Evolutionary conservation across 192 early-diverging fungal genomes (phyloP), one percentile per base, ranked within the genome.

Genomic region (Kappamyces sp.): DNA sequence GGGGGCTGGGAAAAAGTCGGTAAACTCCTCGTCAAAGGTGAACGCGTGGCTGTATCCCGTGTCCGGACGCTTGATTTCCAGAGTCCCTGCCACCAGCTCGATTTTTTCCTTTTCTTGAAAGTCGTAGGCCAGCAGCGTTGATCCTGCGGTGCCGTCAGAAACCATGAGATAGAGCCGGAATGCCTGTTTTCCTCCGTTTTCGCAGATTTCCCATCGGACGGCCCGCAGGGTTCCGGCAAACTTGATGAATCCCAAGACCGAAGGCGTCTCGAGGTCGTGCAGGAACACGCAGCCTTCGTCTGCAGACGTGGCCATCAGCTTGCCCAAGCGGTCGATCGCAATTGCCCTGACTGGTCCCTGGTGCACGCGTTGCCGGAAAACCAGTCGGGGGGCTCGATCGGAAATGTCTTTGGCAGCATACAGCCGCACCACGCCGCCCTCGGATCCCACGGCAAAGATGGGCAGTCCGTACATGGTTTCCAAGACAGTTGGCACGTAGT

Each of bases 181-280:
- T 9, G 52, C 66, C 31, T 37, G 3, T 31, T 45, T 52, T 1
- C 64, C 57, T 48, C 64, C 61, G 15, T 47, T 37, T 49, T 75
- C 77, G 9, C 73, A 70, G 41, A 73, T 37, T 11, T 65, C 66
- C 72, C 72, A 79, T 5, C 61, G 37, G 9, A 61, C 62, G 15
- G 49, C 53, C 35, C 22, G 34, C 38, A 72, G 37, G 2, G 15
- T 35, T 0, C 45, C 47, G 5, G 64, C 35, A 22, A 47, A 40
- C 5, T 35, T 36, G 32, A 78, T 29, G 34, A 58, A 66, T 6
- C 73, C 77, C 30, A 73, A 22, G 42, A 64, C 14, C 31, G 33
- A 37, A 45, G 65, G 70, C 15, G 51, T 59, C 0, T 53, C n/a
- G 40, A 22, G 22, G 22, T 22, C 22, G 22, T 66, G 59, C 0